phyloP scores from a whole-genome alignment of 1,139 yeast species.

The Taphrina betulina region DNA sequence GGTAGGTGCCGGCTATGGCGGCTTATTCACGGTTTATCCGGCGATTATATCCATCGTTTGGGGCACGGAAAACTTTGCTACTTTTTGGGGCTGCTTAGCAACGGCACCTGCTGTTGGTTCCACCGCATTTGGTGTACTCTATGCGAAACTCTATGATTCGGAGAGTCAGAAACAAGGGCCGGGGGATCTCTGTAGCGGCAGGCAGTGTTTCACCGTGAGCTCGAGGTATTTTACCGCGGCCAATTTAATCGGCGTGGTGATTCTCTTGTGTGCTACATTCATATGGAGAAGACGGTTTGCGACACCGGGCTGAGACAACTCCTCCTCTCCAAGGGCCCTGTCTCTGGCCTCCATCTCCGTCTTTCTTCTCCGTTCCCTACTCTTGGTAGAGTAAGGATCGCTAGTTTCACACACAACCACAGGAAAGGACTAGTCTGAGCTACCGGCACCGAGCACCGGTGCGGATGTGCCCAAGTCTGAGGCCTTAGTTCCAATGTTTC shows the following conservation, averaged over 20 bases:
- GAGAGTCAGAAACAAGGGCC: slow-evolving; percentile 1
- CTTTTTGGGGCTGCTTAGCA: slow-evolving; percentile 90
- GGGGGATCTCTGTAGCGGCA: slow-evolving; percentile 11
- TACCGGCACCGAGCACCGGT: too few relatives aligned
- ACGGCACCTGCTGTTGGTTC: slow-evolving; percentile 90
- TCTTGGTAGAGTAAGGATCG: too few relatives aligned
- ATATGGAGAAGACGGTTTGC: slow-evolving; percentile 28
- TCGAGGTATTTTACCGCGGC: slow-evolving; percentile 10
- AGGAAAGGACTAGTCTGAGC: too few relatives aligned
- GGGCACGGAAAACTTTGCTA: slow-evolving; percentile 88
- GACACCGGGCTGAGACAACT: background rate
- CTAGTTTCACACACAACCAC: too few relatives aligned
- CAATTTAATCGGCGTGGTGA: slow-evolving; percentile 21
- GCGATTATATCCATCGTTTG: slow-evolving; percentile 77
- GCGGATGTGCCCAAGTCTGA: too few relatives aligned
- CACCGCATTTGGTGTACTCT: slow-evolving; percentile 64
- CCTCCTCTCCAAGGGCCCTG: too few relatives aligned
- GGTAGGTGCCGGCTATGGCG: slow-evolving; percentile 77
- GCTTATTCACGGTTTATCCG: slow-evolving; percentile 80
- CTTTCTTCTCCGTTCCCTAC: too few relatives aligned
- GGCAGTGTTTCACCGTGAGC: slow-evolving; percentile 12
- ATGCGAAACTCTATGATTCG: slow-evolving; percentile 64
- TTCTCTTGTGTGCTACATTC: slow-evolving; percentile 11
- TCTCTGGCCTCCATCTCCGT: too few relatives aligned
- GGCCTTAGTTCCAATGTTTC: too few relatives aligned